Conservation (phyloP, 2,329 filamentous ascomycete species). For the Colletotrichum phormii region DNA sequence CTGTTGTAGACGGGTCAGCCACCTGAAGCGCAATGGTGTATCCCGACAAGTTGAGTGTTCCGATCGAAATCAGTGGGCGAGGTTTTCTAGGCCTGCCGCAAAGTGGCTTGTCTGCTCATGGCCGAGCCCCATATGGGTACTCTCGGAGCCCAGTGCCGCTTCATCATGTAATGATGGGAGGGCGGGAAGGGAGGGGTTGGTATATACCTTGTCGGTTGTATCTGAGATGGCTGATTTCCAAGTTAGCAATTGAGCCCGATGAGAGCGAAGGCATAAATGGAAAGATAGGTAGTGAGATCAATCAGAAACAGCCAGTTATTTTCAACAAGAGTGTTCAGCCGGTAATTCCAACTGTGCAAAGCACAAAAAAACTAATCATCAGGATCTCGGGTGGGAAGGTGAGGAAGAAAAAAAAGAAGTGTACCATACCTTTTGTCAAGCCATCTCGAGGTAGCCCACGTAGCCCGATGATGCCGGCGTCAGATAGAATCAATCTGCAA, state of each 20-base stretch:
- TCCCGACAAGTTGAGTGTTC: conserved; percentile 22
- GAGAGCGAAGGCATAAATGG: not conserved
- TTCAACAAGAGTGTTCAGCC: conserved; percentile 86
- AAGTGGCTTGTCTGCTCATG: conserved; percentile 89
- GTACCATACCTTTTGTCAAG: conserved; percentile 19
- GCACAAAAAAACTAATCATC: conserved; percentile 76
- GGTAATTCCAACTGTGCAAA: conserved; percentile 94
- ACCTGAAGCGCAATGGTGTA: not conserved
- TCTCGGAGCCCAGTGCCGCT: conserved; percentile 98
- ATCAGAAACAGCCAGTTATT: conserved; percentile 91
- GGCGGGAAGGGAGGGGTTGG: conserved; percentile 30
- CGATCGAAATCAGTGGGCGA: conserved; percentile 85
- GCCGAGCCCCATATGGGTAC: conserved; percentile 53
- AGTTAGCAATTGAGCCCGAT: conserved; percentile 46
- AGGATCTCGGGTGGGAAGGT: conserved; percentile 39
- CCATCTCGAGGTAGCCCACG: conserved; percentile 2
- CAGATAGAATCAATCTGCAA: conserved; percentile 13
- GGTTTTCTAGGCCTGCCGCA: conserved; percentile 99
- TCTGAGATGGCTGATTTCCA: conserved; percentile 35
- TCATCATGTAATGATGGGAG: conserved; percentile 73
- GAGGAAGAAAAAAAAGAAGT: not conserved
- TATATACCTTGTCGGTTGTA: conserved; percentile 40
- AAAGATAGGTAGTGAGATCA: conserved; percentile 41
- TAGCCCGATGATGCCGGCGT: conserved; percentile 15
- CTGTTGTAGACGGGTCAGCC: conserved; percentile 21